These are phyloP conservation scores for Apiotrichum porosum DNA, from an alignment of 1,284 basidiomycete species.

Conservation along the genomic window DNA sequence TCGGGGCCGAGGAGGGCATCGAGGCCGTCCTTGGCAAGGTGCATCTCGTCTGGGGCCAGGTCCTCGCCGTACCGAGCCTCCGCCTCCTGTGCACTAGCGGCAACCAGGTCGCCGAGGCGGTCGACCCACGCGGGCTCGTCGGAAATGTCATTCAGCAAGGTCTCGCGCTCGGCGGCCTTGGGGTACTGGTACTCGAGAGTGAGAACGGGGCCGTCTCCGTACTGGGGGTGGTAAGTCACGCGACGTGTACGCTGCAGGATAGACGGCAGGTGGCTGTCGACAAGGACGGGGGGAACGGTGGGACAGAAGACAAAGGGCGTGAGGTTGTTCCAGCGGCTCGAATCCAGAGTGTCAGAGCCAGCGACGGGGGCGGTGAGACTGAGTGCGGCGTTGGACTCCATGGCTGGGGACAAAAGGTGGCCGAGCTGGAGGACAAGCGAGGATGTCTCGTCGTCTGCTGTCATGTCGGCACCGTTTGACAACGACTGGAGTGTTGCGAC, in stretches of 20 bases:
- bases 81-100: background rate
- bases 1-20: slow-evolving; percentile 5
- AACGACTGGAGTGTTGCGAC: no score
- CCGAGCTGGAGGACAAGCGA: slow-evolving; percentile 4
- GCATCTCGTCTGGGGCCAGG: background rate
- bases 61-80: no score
- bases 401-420: slow-evolving; percentile 5
- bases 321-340: background rate
- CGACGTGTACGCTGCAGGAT: slow-evolving; percentile 6
- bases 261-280: slow-evolving; percentile 9
- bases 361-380: slow-evolving; percentile 2
- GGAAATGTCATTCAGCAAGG: background rate
- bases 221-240: slow-evolving; percentile 9
- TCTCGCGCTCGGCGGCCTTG: background rate
- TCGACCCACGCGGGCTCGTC: slow-evolving; percentile 9
- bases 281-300: slow-evolving; percentile 14
- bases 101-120: slow-evolving; percentile 1
- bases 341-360: slow-evolving; percentile 2
- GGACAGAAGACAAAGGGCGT: slow-evolving; percentile 10
- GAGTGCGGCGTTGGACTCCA: background rate
- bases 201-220: background rate
- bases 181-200: slow-evolving; percentile 8
- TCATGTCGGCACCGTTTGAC: no score
- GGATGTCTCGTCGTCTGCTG: background rate
- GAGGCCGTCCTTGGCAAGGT: background rate